phyloP scores from a whole-genome alignment of 2,329 filamentous ascomycete genomes.

The Phyllachora maydis region DNA sequence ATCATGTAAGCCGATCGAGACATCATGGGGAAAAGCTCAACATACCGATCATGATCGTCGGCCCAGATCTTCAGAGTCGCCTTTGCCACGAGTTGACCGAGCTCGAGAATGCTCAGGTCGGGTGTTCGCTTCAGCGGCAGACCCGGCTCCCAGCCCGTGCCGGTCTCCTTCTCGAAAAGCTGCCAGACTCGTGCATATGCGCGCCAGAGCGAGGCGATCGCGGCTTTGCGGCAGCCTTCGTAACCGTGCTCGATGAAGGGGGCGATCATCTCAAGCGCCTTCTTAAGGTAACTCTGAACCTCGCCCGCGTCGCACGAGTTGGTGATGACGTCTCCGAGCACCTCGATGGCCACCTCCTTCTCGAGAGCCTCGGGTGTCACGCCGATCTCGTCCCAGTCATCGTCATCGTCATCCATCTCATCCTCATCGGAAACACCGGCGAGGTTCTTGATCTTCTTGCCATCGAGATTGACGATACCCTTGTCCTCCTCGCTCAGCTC shows the following conservation, averaged over 20 bases:
- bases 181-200: conserved; percentile 82
- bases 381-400: conserved; percentile 65
- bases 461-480: conserved; percentile 57
- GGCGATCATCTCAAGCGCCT: conserved; percentile 63
- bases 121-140: conserved; percentile 66
- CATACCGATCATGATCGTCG: conserved; percentile 86
- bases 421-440: conserved; percentile 36
- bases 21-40: conserved; percentile 12
- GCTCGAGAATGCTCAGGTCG: conserved; percentile 59
- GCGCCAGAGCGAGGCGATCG: conserved; percentile 80
- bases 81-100: conserved; percentile 69
- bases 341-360: conserved; percentile 93
- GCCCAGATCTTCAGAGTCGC: conserved; percentile 72
- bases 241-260: conserved; percentile 76
- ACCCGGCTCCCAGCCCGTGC: conserved; percentile 75
- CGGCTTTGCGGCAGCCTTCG: conserved; percentile 82
- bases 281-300: conserved; percentile 65
- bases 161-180: conserved; percentile 58
- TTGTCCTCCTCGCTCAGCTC: conserved; percentile 54
- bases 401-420: conserved; percentile 45
- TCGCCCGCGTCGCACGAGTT: conserved; percentile 61
- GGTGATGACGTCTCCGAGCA: conserved; percentile 79
- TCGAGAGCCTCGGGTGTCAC: conserved; percentile 82
- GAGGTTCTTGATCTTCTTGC: conserved; percentile 64
- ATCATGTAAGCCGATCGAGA: conserved; percentile 36